A percentile compares a stretch with the other conserved stretches of the same genome.
phyloP scores from a whole-genome alignment of 352 stramenopile genomes.

The Thalassiosira delicatula region DNA sequence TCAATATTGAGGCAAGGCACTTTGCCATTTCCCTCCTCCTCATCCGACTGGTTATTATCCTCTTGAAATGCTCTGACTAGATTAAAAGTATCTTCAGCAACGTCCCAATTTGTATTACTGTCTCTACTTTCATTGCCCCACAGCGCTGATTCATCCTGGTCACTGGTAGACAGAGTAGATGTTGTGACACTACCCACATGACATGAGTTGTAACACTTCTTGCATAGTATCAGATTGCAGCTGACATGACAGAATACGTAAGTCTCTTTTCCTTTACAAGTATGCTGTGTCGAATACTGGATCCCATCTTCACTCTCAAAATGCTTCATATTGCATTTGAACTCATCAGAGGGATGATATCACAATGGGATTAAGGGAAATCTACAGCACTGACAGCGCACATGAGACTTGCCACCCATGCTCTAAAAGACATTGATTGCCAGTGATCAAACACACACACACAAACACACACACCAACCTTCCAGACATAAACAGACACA shows the following conservation, averaged over 20 bases:
- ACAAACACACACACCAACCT: not conserved
- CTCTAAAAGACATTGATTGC: constrained; percentile 9
- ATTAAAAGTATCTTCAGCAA: not conserved
- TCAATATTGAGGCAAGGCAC: not conserved
- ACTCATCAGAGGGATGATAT: not conserved
- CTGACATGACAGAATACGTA: constrained; percentile 12
- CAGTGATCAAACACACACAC: constrained; percentile 12
- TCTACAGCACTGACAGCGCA: constrained; percentile 22
- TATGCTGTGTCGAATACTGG: not conserved
- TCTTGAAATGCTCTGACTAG: constrained; percentile 13
- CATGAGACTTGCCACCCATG: constrained; percentile 7
- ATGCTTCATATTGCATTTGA: constrained; percentile 1
- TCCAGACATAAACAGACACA: constrained; percentile 20
- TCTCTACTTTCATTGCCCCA: too few species aligned
- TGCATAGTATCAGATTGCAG: constrained; percentile 16
- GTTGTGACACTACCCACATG: constrained; percentile 1
- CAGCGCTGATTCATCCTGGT: not conserved
- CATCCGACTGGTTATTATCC: not conserved
- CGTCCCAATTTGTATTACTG: too few species aligned
- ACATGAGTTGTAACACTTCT: constrained; percentile 8
- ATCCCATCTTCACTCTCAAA: not conserved
- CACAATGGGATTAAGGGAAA: constrained; percentile 24
- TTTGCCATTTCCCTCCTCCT: not conserved
- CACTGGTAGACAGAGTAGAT: not conserved
- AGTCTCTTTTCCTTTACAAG: constrained; percentile 11